phyloP scores from a whole-genome alignment of 345 rosid species.

The Salix arbutifolia region DNA sequence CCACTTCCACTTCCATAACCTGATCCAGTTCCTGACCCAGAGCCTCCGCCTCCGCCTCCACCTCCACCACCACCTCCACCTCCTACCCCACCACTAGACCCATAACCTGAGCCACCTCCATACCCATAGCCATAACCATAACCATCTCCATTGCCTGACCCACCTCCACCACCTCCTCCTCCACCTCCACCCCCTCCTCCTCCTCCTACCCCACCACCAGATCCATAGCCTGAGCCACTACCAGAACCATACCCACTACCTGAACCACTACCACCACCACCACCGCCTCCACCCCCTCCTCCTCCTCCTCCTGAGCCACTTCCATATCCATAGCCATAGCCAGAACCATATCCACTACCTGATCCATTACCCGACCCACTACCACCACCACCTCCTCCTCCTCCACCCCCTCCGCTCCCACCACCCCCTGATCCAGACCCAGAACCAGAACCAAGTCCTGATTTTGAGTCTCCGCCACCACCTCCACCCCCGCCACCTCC shows the following conservation, averaged over 20 bases:
- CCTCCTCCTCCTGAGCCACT: conserved; percentile 1
- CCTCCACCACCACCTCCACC: conserved; percentile 39
- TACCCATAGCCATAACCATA: conserved; percentile 25
- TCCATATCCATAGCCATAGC: conserved; percentile 1
- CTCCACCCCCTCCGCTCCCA: conserved; percentile 1
- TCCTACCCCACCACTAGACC: conserved; percentile 26
- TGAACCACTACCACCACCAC: background rate
- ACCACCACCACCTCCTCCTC: background rate
- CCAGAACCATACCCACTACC: conserved; percentile 26
- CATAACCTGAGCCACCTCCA: conserved; percentile 20
- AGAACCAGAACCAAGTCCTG: conserved; percentile 25
- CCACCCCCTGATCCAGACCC: conserved; percentile 40
- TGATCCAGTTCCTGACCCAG: conserved; percentile 9
- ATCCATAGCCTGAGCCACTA: conserved; percentile 33
- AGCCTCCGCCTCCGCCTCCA: conserved; percentile 14
- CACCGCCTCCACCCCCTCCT: background rate
- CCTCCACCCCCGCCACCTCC: conserved; percentile 39
- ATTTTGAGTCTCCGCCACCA: conserved; percentile 32
- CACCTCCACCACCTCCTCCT: conserved; percentile 15
- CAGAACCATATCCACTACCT: conserved; percentile 10
- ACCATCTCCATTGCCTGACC: conserved; percentile 28
- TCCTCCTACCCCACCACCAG: conserved; percentile 15
- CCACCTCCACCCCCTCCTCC: conserved; percentile 10
- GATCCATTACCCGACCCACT: conserved; percentile 1
- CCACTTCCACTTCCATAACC: conserved; percentile 21